phyloP scores from a whole-genome alignment of 2,329 filamentous ascomycete species.

The Beauveria medogensis region DNA sequence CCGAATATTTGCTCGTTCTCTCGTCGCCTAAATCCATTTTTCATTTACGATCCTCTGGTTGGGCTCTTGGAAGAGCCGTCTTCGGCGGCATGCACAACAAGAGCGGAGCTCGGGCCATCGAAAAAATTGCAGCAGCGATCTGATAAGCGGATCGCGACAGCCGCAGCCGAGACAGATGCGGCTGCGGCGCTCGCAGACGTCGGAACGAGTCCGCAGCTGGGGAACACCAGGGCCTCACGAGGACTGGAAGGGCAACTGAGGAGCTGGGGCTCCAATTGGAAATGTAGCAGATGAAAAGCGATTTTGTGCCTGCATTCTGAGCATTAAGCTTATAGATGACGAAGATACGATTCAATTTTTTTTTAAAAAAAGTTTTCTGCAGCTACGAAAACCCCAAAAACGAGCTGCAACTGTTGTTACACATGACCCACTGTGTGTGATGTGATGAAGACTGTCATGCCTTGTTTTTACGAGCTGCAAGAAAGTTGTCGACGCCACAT shows the following conservation, averaged over 20 bases:
- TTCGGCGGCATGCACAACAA: constrained; percentile 3
- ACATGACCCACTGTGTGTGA: not conserved
- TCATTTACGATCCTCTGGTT: constrained; percentile 17
- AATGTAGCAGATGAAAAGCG: constrained; percentile 10
- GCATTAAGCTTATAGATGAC: not conserved
- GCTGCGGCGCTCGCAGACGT: constrained; percentile 19
- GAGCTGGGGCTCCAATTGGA: constrained; percentile 17
- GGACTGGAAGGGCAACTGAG: constrained; percentile 13
- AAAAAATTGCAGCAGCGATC: not conserved
- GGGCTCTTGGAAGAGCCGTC: constrained; percentile 16
- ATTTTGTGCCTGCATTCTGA: not conserved
- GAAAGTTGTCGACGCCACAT: constrained; percentile 1
- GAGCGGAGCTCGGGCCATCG: not conserved
- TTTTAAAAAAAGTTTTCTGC: not conserved
- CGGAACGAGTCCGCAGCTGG: constrained; percentile 15
- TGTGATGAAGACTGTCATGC: not conserved
- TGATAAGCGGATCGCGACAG: constrained; percentile 1
- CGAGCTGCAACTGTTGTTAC: not conserved
- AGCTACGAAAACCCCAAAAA: not conserved
- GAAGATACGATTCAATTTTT: not conserved
- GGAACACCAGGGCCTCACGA: constrained; percentile 4
- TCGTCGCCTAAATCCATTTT: constrained; percentile 18
- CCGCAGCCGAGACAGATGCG: constrained; percentile 16
- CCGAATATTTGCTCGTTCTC: constrained; percentile 22
- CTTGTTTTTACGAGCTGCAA: constrained; percentile 1